Evolutionary conservation across 139 green algal genomes (phyloP), one percentile per base, ranked within the genome.

Genomic region (Tetratostichococcus sp.): DNA sequence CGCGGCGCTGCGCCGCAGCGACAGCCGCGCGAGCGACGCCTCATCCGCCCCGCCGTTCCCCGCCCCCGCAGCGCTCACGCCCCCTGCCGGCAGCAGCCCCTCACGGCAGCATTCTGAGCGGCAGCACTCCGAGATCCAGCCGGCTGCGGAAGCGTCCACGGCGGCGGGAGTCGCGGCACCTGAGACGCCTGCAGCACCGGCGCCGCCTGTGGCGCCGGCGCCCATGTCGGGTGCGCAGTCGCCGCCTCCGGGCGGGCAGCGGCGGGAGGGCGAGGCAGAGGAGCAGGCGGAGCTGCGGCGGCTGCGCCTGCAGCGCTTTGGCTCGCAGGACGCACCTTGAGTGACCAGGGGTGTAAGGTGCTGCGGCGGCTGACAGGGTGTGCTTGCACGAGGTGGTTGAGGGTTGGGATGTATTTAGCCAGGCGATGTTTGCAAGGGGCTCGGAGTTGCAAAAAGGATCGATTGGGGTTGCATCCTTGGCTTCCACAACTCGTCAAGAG

Each of bases 301-400:
- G 19, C 72, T 72, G 8, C 50, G 77, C 3, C 57, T 78, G 67
- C 31, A 74, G 67, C 72, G 77, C 14, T 79, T 82, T 75, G 71
- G 76, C 34, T 67, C n/a, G 39, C 31, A 74, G 42, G 50, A 62
- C 19, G 50, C 50, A 17, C 50, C 50, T 2, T 62, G 50, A 62
- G 2, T 2, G 11, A 17, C 17, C 14, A 14, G 8, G n/a, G n/a
- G n/a, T n/a, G n/a, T n/a, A n/a, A n/a, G n/a, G n/a, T n/a, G n/a
- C n/a, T n/a, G n/a, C n/a, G n/a, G n/a, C n/a, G n/a, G n/a, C n/a
- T n/a, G n/a, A n/a, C n/a, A n/a, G n/a, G n/a, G n/a, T n/a, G n/a
- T n/a, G n/a, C n/a, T n/a, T n/a, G n/a, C n/a, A n/a, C n/a, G n/a
- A n/a, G n/a, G n/a, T n/a, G n/a, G n/a, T n/a, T n/a, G n/a, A n/a